These are phyloP conservation scores for Globisporangium canariense DNA, from an alignment of 352 stramenopile species.

Conservation along the genomic window DNA sequence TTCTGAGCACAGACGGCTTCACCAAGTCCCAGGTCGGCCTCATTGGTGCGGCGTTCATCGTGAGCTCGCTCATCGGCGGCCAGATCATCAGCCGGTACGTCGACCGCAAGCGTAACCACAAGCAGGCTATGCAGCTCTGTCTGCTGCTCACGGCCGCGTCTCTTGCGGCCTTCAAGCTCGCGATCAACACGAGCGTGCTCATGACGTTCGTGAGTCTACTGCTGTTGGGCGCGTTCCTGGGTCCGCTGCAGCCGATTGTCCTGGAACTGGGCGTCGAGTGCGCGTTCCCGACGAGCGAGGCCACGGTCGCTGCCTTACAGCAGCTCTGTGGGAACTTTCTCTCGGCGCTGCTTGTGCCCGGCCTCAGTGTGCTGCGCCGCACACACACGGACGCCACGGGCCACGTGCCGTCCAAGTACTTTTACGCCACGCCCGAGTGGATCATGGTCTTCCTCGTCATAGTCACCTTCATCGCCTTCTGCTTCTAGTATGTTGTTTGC, in stretches of 20 bases:
- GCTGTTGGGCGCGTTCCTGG: slow-evolving; percentile 46
- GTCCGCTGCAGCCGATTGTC: slow-evolving; percentile 64
- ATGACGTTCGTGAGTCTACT: slow-evolving; percentile 46
- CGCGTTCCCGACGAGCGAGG: slow-evolving; percentile 68
- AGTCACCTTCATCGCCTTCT: slow-evolving; percentile 45
- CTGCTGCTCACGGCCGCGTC: slow-evolving; percentile 41
- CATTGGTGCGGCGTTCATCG: slow-evolving; percentile 67
- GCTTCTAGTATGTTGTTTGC: slow-evolving; percentile 19
- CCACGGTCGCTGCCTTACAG: slow-evolving; percentile 68
- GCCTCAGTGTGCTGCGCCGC: slow-evolving; percentile 39
- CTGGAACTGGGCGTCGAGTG: slow-evolving; percentile 73
- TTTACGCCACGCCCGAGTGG: slow-evolving; percentile 53
- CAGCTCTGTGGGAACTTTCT: slow-evolving; percentile 80
- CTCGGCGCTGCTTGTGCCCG: slow-evolving; percentile 53
- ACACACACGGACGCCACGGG: slow-evolving; percentile 29
- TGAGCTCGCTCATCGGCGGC: slow-evolving; percentile 61
- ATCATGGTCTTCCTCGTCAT: slow-evolving; percentile 43
- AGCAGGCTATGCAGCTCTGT: slow-evolving; percentile 52
- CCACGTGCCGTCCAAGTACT: slow-evolving; percentile 30
- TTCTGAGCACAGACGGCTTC: slow-evolving; percentile 57
- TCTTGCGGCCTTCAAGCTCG: slow-evolving; percentile 45
- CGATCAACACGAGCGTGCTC: slow-evolving; percentile 31
- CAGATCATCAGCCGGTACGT: slow-evolving; percentile 71
- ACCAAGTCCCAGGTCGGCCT: slow-evolving; percentile 59
- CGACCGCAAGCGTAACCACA: slow-evolving; percentile 56